Evolutionary conservation across 306 rosid species (phyloP), one percentile per base, ranked within the genome.

Genomic region (Fragaria nilgerrensis): DNA sequence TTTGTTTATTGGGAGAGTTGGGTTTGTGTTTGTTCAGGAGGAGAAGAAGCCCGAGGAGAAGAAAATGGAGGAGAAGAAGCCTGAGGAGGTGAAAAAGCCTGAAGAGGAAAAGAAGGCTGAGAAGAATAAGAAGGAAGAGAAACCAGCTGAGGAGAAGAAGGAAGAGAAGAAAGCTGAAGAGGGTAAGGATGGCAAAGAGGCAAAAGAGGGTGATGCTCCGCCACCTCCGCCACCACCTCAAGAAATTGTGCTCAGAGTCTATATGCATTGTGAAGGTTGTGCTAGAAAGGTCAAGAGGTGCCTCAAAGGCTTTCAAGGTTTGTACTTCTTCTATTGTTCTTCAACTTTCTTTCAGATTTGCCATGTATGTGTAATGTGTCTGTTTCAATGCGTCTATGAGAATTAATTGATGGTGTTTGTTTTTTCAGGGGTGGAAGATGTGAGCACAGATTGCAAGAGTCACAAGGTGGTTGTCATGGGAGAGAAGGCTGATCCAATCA

Each of bases 211-310:
- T 49, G 68, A 75, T 1, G 36, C 77, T 23, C 78, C 81, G 5
- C 75, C 78, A 2, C 78, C 83, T 1, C 83, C 83, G 0, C 82
- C 91, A 5, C 84, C 90, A 29, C 91, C 93, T 10, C 82, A 90
- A 25, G 97, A 94, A 25, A 85, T 94, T 34, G 82, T 94, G 36
- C 98, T 94, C 64, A 82, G 79, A 77, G 98, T 92, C 11, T 90
- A 73, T 88, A 94, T 94, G 98, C 98, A 94, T 85, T 94, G 98
- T 58, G 96, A 94, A 83, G 98, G 97, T 5, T 94, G 98, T 79
- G 98, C 98, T 36, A 92, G 96, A 22, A 92, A 90, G 82, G 98
- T 94, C 73, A 90, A 91, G 48, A 85, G 95, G 9, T 85, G 93
- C 25, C 97, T 94, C 68, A 89, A 82, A 73, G 96, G 92, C 4